Conservation (phyloP, 2,329 filamentous ascomycete genomes). For the Botrytis hyacinthi region DNA sequence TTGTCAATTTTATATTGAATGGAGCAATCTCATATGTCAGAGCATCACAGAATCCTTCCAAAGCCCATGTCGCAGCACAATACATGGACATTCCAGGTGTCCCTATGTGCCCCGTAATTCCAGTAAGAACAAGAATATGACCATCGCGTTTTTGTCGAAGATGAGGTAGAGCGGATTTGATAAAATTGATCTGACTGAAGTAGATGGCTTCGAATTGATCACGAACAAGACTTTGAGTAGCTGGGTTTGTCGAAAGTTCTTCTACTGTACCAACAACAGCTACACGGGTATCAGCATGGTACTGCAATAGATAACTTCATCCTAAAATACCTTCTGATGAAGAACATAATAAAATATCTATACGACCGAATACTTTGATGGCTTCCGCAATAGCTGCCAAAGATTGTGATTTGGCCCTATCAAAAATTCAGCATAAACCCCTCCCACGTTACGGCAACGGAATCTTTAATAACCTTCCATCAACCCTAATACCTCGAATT, state of each 20-base stretch:
- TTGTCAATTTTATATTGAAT: conserved; percentile 94
- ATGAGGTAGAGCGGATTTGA: conserved; percentile 79
- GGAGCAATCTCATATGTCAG: conserved; percentile 94
- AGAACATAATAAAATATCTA: conserved; percentile 90
- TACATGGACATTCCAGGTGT: conserved; percentile 90
- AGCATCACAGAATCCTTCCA: conserved; percentile 94
- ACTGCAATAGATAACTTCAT: no score
- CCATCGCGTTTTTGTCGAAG: conserved; percentile 79
- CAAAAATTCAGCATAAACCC: background rate
- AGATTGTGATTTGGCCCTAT: conserved; percentile 40
- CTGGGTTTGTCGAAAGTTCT: conserved; percentile 72
- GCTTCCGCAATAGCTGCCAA: conserved; percentile 81
- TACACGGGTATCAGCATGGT: conserved; percentile 38
- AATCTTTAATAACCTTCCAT: conserved; percentile 45
- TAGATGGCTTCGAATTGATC: conserved; percentile 95
- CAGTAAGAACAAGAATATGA: conserved; percentile 86
- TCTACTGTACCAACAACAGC: conserved; percentile 88
- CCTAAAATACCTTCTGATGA: conserved; percentile 69
- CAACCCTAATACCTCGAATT: conserved; percentile 63
- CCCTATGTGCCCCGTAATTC: conserved; percentile 87
- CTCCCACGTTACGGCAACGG: background rate
- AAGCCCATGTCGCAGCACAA: conserved; percentile 88
- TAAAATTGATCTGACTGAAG: conserved; percentile 94
- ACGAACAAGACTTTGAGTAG: conserved; percentile 74
- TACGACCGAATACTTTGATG: conserved; percentile 75